phyloP scores from a whole-genome alignment of 805 yeast species.

The Ogataea polymorpha region DNA sequence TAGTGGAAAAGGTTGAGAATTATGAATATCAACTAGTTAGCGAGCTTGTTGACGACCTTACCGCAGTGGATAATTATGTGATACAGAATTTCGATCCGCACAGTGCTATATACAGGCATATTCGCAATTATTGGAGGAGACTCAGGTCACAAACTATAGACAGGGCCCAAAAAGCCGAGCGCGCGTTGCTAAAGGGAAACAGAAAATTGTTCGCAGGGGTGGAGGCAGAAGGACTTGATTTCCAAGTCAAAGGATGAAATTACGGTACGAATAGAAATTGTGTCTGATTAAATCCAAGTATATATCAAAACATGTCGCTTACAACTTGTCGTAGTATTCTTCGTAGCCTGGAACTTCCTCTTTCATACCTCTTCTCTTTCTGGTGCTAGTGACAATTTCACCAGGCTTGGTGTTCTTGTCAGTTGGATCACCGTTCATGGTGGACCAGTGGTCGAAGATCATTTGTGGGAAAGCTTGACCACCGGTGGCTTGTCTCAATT shows the following conservation, averaged over 20 bases:
- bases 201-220: slow-evolving; percentile 5
- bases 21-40: slow-evolving; percentile 30
- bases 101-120: slow-evolving; percentile 15
- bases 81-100: slow-evolving; percentile 9
- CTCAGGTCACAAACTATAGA: slow-evolving; percentile 9
- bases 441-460: slow-evolving; percentile 98
- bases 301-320: slow-evolving; percentile 31
- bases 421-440: slow-evolving; percentile 87
- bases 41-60: slow-evolving; percentile 32
- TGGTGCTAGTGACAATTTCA: slow-evolving; percentile 55
- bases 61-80: slow-evolving; percentile 25
- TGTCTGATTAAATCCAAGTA: slow-evolving; percentile 16
- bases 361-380: slow-evolving; percentile 97
- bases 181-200: slow-evolving; percentile 8
- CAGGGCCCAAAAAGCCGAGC: slow-evolving; percentile 10
- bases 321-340: slow-evolving; percentile 95
- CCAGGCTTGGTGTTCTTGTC: slow-evolving; percentile 75
- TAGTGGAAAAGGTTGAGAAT: slow-evolving; percentile 24
- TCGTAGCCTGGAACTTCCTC: slow-evolving; percentile 98
- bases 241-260: slow-evolving; percentile 7
- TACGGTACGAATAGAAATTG: not conserved
- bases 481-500: slow-evolving; percentile 99
- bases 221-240: slow-evolving; percentile 12
- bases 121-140: slow-evolving; percentile 20
- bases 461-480: slow-evolving; percentile 99